Percentiles rank a stretch among this genome's conserved stretches.
phyloP scores from a whole-genome alignment of 2,329 filamentous ascomycete species.

The Aureobasidium sp. region DNA sequence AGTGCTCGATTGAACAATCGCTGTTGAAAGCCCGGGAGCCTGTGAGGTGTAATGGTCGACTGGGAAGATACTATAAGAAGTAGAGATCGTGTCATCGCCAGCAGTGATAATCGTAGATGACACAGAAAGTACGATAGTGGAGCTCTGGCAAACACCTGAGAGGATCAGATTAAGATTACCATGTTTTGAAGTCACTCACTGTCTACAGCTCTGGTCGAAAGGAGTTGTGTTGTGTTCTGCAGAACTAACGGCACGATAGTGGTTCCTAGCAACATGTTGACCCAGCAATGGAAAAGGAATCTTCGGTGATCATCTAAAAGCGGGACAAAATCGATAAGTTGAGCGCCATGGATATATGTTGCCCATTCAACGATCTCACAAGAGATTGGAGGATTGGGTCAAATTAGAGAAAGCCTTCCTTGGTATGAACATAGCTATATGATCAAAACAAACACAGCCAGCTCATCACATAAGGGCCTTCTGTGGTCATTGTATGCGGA shows the following conservation, averaged over 20 bases:
- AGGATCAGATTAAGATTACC: neutral
- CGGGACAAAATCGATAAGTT: neutral
- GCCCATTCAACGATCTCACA: neutral
- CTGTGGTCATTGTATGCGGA: neutral
- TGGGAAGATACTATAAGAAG: neutral
- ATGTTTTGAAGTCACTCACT: neutral
- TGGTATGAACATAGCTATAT: neutral
- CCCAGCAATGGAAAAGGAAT: neutral
- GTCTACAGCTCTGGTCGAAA: neutral
- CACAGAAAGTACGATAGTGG: neutral
- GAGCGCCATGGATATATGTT: constrained; percentile 11
- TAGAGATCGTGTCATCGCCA: neutral
- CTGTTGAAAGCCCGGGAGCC: neutral
- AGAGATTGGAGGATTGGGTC: neutral
- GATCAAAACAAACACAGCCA: constrained; percentile 3
- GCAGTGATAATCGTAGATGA: neutral
- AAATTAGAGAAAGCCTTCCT: neutral
- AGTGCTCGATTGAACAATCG: neutral
- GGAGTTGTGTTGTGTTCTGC: neutral
- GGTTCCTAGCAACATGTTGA: constrained; percentile 1
- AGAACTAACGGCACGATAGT: neutral
- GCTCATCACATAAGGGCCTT: neutral
- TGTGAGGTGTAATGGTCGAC: neutral
- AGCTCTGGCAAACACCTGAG: neutral
- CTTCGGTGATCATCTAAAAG: neutral